Evolutionary conservation across 768 basidiomycete species (phyloP).

Genomic region (Paxillus rubicundulus): DNA sequence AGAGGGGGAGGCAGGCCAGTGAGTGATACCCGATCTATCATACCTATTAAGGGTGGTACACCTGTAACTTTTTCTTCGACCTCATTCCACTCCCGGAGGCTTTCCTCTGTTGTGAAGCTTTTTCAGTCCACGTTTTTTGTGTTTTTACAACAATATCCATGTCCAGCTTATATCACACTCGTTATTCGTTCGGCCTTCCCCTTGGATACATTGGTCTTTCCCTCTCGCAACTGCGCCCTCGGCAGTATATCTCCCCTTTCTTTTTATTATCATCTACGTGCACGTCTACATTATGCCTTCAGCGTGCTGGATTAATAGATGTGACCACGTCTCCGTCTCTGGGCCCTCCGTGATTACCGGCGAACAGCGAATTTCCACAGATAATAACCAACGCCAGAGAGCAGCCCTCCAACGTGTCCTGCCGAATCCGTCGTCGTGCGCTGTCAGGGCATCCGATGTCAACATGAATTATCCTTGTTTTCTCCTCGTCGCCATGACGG

Average conservation of each 20-base stretch:
- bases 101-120: background rate
- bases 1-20: conserved; percentile 29
- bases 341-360: conserved; percentile 13
- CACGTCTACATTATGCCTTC: conserved; percentile 8
- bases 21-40: conserved; percentile 2
- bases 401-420: conserved; percentile 68
- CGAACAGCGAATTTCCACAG: conserved; percentile 30
- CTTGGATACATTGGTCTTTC: conserved; percentile 8
- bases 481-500: background rate
- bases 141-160: conserved; percentile 1
- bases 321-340: background rate
- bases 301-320: background rate
- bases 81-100: background rate
- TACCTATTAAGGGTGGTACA: background rate
- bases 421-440: conserved; percentile 53
- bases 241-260: conserved; percentile 8
- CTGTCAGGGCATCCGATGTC: conserved; percentile 31
- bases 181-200: conserved; percentile 3
- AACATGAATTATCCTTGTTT: background rate
- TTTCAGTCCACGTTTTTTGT: background rate
- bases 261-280: conserved; percentile 4
- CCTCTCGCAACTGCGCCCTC: conserved; percentile 1
- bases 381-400: conserved; percentile 59
- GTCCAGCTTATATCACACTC: conserved; percentile 7
- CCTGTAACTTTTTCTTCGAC: background rate